A percentile compares a stretch with the other conserved stretches of the same genome.
These are phyloP conservation scores for Fusarium sterilihyphosum DNA, from an alignment of 2,329 filamentous ascomycete species.

Conservation along the genomic window DNA sequence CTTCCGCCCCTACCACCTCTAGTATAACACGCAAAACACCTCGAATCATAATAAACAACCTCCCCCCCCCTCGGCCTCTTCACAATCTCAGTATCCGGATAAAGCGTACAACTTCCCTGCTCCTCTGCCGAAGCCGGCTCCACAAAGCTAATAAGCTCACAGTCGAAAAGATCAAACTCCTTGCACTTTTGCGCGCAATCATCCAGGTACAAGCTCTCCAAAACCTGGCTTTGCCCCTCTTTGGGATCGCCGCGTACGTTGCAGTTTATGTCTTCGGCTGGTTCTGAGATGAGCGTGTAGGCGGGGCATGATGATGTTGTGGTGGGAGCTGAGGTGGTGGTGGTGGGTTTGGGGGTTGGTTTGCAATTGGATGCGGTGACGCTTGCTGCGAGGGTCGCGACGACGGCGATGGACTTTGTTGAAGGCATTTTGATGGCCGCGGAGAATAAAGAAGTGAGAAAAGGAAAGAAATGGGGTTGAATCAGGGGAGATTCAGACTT, in stretches of 20 bases:
- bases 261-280: not conserved
- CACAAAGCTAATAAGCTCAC: not conserved
- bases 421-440: not conserved
- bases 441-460: not conserved
- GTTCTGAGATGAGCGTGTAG: not conserved
- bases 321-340: not conserved
- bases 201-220: not conserved
- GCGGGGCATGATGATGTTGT: not conserved
- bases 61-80: not conserved
- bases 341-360: not conserved
- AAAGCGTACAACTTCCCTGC: not conserved
- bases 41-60: not conserved
- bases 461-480: not conserved
- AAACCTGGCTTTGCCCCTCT: not conserved
- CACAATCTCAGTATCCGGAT: not conserved
- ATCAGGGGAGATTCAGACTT: not conserved
- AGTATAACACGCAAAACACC: constrained; percentile 1
- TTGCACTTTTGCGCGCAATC: not conserved
- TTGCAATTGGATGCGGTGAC: not conserved
- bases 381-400: constrained; percentile 13
- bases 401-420: constrained; percentile 9
- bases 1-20: not conserved
- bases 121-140: not conserved
- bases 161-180: not conserved
- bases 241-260: not conserved